These are phyloP conservation scores for Pulveroboletus sp. DNA, from an alignment of 768 basidiomycete species.

Conservation along the genomic window DNA sequence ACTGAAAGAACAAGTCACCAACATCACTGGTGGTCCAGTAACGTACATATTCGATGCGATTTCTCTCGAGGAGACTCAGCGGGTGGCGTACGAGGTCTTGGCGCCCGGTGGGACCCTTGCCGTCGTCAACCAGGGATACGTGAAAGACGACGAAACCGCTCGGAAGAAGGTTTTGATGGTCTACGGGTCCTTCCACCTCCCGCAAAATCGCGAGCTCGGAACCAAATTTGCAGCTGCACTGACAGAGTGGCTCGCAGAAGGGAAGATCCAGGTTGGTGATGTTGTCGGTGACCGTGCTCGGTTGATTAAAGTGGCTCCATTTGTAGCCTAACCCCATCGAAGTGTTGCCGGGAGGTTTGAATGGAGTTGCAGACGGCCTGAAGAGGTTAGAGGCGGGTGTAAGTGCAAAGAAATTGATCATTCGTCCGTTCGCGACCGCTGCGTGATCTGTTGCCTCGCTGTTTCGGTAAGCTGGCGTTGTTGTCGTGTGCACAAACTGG, in stretches of 20 bases:
- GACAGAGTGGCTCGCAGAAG: slow-evolving; percentile 11
- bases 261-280: slow-evolving; percentile 1
- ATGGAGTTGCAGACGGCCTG: slow-evolving; percentile 31
- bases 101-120: slow-evolving; percentile 28
- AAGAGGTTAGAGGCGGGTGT: slow-evolving; percentile 28
- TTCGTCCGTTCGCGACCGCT: slow-evolving; percentile 10
- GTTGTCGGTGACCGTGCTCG: not conserved
- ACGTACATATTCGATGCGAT: slow-evolving; percentile 27
- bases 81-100: slow-evolving; percentile 26
- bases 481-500: too few relatives aligned
- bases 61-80: slow-evolving; percentile 30
- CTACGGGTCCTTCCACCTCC: slow-evolving; percentile 2
- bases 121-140: not conserved
- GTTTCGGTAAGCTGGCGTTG: too few relatives aligned
- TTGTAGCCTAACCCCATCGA: slow-evolving; percentile 35
- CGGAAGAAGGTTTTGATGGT: not conserved
- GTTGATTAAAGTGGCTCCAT: not conserved
- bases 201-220: slow-evolving; percentile 1
- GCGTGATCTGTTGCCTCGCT: too few relatives aligned
- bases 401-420: slow-evolving; percentile 38
- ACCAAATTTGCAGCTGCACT: slow-evolving; percentile 7
- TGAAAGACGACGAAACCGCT: too few relatives aligned
- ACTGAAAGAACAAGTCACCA: slow-evolving; percentile 1
- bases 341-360: slow-evolving; percentile 35
- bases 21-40: not conserved